A percentile compares a stretch with the other conserved stretches of the same genome.
Conservation (phyloP, 805 yeast genomes). For the Zygosaccharomyces siamensis region DNA sequence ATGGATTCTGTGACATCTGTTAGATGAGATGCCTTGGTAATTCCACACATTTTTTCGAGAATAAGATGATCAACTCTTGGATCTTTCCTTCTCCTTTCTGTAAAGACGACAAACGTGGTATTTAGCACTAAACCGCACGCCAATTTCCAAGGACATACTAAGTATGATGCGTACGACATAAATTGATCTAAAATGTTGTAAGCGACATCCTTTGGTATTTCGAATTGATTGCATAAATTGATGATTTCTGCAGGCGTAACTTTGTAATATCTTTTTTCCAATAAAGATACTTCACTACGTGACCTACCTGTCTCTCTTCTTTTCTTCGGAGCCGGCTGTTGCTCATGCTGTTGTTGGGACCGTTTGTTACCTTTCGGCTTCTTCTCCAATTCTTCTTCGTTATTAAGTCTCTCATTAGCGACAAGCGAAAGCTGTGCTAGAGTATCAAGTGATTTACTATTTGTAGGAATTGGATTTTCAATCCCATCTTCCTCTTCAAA, state of each 20-base stretch:
- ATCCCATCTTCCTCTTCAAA: slow-evolving; percentile 29
- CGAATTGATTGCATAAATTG: slow-evolving; percentile 56
- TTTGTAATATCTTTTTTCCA: slow-evolving; percentile 31
- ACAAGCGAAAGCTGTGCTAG: neutral
- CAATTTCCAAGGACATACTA: slow-evolving; percentile 62
- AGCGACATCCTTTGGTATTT: slow-evolving; percentile 52
- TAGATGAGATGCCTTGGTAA: slow-evolving; percentile 47
- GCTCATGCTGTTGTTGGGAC: slow-evolving; percentile 2
- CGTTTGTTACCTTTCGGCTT: neutral
- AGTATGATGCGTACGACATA: slow-evolving; percentile 45
- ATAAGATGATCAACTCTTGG: slow-evolving; percentile 48
- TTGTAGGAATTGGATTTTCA: slow-evolving; percentile 5
- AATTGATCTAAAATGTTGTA: slow-evolving; percentile 48
- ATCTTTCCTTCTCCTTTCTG: slow-evolving; percentile 40
- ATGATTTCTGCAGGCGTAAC: slow-evolving; percentile 42
- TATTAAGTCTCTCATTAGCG: slow-evolving; percentile 3
- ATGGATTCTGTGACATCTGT: slow-evolving; percentile 51
- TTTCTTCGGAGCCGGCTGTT: slow-evolving; percentile 5
- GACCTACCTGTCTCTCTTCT: slow-evolving; percentile 1
- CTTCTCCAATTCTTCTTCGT: neutral
- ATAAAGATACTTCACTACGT: slow-evolving; percentile 10
- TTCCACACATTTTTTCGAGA: slow-evolving; percentile 45
- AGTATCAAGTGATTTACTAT: neutral
- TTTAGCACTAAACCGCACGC: slow-evolving; percentile 63
- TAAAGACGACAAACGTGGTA: slow-evolving; percentile 52